Conservation (phyloP, 352 stramenopile genomes). For the Pythium scleroteichum region DNA sequence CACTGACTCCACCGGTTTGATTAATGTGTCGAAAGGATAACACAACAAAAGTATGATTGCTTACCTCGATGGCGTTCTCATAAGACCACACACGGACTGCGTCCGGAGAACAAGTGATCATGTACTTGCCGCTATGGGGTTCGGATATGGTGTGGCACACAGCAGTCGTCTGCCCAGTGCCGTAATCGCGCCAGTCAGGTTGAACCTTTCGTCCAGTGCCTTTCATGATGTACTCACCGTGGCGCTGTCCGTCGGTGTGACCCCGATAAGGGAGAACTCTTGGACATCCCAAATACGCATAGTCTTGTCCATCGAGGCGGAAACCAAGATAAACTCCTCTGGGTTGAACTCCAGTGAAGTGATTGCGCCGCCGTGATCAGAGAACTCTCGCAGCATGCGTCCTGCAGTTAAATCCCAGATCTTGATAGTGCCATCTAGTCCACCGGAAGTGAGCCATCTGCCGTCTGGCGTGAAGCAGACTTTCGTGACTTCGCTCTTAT, state of each 20-base stretch:
- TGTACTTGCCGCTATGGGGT: constrained; percentile 77
- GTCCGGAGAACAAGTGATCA: constrained; percentile 77
- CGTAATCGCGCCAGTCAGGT: too few species aligned
- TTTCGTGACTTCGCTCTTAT: constrained; percentile 72
- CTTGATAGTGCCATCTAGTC: constrained; percentile 70
- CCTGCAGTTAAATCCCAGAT: constrained; percentile 86
- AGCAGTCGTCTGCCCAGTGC: constrained; percentile 82
- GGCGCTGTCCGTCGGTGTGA: constrained; percentile 77
- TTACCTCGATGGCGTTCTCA: constrained; percentile 74
- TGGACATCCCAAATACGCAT: constrained; percentile 89
- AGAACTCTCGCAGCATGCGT: constrained; percentile 74
- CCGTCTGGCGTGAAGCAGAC: constrained; percentile 82
- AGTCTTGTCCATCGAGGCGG: constrained; percentile 70
- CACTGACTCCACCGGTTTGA: constrained; percentile 38
- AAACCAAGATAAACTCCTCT: constrained; percentile 86
- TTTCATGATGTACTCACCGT: constrained; percentile 38
- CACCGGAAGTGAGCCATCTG: constrained; percentile 80
- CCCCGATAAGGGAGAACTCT: constrained; percentile 75
- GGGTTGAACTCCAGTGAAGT: constrained; percentile 84
- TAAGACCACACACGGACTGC: constrained; percentile 84
- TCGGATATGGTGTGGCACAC: constrained; percentile 80
- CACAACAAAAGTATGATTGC: constrained; percentile 8
- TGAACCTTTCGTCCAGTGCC: neutral
- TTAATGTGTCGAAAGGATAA: neutral
- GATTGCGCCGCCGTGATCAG: constrained; percentile 72